A percentile compares a stretch with the other conserved stretches of the same genome.
Conservation (phyloP, 75 land plant species). For the Isoetes taiwanensis region DNA sequence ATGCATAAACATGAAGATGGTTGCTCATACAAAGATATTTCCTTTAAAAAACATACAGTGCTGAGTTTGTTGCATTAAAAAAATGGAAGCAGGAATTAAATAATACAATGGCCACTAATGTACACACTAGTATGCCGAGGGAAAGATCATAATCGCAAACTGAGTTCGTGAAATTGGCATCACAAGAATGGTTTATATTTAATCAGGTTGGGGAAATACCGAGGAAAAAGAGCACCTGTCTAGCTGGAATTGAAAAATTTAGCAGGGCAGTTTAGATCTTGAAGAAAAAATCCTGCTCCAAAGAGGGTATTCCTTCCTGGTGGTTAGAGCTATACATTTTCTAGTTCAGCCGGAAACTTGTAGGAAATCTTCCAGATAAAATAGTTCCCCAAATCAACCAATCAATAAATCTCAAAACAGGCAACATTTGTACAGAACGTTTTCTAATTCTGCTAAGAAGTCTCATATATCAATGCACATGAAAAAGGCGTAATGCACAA, state of each 20-base stretch:
- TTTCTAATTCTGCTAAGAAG: background rate
- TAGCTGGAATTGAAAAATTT: too few species aligned
- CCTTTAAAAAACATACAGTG: background rate
- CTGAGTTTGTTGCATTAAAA: background rate
- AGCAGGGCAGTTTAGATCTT: too few species aligned
- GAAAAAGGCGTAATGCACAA: background rate
- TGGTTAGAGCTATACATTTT: too few species aligned
- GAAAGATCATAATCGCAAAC: background rate
- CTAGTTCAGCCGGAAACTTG: too few species aligned
- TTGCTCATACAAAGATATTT: background rate
- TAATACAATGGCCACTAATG: background rate
- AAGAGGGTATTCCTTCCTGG: too few species aligned
- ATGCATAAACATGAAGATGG: constrained; percentile 7
- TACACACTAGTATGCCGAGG: background rate
- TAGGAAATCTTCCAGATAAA: too few species aligned
- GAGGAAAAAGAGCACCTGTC: background rate
- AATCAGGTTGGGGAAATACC: background rate
- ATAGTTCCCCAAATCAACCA: too few species aligned
- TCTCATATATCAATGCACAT: background rate
- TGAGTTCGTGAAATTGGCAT: background rate
- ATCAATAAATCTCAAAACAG: background rate
- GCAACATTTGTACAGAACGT: background rate
- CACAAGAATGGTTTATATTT: background rate
- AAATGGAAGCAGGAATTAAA: background rate
- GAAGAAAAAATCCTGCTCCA: too few species aligned